Evolutionary conservation across 2,329 filamentous ascomycete species (phyloP).

Genomic region (Saccharata proteae): DNA sequence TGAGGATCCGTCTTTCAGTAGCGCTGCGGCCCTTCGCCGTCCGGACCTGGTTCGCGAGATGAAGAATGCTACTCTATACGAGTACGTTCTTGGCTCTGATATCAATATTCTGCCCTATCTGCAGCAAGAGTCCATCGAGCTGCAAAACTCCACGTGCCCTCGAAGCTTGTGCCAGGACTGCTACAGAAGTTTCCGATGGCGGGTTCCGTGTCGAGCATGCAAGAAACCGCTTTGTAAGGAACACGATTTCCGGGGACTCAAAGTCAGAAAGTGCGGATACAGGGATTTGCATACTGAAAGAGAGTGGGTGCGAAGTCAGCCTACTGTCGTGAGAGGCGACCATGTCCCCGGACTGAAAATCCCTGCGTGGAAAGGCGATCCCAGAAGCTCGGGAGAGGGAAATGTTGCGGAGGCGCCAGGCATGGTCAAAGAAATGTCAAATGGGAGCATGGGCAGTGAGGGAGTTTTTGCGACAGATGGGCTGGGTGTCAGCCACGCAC

Average conservation of each 20-base stretch:
- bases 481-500: not conserved
- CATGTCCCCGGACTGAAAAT: conserved; percentile 10
- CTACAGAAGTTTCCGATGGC: conserved; percentile 46
- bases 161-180: conserved; percentile 46
- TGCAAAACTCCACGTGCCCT: conserved; percentile 36
- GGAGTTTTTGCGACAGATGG: not conserved
- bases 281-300: conserved; percentile 41
- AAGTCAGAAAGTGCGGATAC: conserved; percentile 45
- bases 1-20: conserved; percentile 42
- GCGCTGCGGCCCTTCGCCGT: conserved; percentile 37
- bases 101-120: conserved; percentile 27
- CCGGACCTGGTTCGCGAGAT: conserved; percentile 29
- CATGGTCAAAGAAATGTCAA: not conserved
- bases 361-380: conserved; percentile 14
- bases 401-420: not conserved
- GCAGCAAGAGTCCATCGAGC: conserved; percentile 29
- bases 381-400: conserved; percentile 2
- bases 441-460: no score
- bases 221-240: conserved; percentile 46
- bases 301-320: conserved; percentile 24
- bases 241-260: conserved; percentile 45
- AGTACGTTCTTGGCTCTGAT: conserved; percentile 29
- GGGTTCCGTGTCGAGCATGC: conserved; percentile 46
- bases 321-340: not conserved
- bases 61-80: conserved; percentile 29